Conservation (phyloP, 2,329 filamentous ascomycete species). For the Blumeria hordei region DNA sequence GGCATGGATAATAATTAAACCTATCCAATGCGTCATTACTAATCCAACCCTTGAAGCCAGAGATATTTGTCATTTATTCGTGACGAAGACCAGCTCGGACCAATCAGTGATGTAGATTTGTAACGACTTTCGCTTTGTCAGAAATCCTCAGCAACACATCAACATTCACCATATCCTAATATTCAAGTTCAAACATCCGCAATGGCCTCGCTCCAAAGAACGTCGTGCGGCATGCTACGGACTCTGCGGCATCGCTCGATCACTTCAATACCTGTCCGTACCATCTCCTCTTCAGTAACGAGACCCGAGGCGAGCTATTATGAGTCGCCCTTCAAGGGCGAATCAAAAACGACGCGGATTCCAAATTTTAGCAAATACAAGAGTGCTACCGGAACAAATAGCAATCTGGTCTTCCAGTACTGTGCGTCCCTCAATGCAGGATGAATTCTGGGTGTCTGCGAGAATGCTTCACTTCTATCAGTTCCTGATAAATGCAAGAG, state of each 20-base stretch:
- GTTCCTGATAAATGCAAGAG: neutral
- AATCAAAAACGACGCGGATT: slow-evolving; percentile 38
- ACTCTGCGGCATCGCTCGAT: slow-evolving; percentile 19
- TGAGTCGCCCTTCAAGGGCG: slow-evolving; percentile 35
- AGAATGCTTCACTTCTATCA: too few species aligned
- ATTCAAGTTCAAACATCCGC: slow-evolving; percentile 8
- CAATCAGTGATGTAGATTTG: neutral
- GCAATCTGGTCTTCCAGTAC: slow-evolving; percentile 81
- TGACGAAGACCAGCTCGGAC: neutral
- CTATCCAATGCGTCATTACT: too few species aligned
- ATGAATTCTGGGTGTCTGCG: neutral
- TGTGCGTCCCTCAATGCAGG: slow-evolving; percentile 17
- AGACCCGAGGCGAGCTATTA: slow-evolving; percentile 20
- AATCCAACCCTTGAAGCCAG: too few species aligned
- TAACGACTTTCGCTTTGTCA: neutral
- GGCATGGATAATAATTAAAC: too few species aligned
- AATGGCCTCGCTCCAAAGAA: slow-evolving; percentile 46
- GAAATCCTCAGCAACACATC: slow-evolving; percentile 3
- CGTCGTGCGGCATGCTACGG: slow-evolving; percentile 47
- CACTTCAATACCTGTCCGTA: slow-evolving; percentile 22
- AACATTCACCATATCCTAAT: slow-evolving; percentile 1
- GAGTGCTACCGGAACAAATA: slow-evolving; percentile 38
- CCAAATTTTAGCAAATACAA: slow-evolving; percentile 80
- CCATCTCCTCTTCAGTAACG: slow-evolving; percentile 24
- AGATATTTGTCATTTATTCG: too few species aligned